Evolutionary conservation across 768 basidiomycete species (phyloP), one percentile per base, ranked within the genome.

Genomic region (Ramaria sp.): DNA sequence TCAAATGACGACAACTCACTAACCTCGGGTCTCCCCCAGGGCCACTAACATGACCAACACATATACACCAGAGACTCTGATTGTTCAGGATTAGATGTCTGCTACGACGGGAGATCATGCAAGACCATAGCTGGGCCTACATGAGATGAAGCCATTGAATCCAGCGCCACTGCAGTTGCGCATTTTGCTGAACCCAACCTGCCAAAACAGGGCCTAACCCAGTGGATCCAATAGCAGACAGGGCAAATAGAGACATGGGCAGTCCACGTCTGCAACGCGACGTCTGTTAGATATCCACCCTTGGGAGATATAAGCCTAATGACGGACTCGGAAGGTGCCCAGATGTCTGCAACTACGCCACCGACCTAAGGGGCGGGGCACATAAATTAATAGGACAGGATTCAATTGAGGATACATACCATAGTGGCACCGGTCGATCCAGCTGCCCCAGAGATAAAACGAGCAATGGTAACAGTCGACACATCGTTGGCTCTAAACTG

Each of bases 121-220:
- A 22, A 30, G 3, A 24, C 1, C 11, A n/a, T 22, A 20, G 27
- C 27, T 27, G 7, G 48, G 7, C 48, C 54, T 41, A 81, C 83
- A 84, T 86, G 63, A 82, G 72, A 60, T 82, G 81, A 9, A 88
- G 76, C 88, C 88, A 91, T 63, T 89, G 81, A 24, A 93, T 88
- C 87, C 88, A 91, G 27, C 87, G 73, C 87, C 89, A 91, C 60
- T 75, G 74, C 1, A 90, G 66, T 19, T 69, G 70, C 0, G 71
- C 64, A 58, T 81, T 78, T 59, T 78, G 74, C 63, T 87, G 84
- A 20, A 87, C 66, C 81, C 81, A 88, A 13, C 83, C 83, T 22
- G 81, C 79, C 3, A 76, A 64, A 0, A 86, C 64, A 0, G 88
- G 82, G 2, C 82, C 88, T 0, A 89, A 37, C 0, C 82, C 86